Percentiles rank a stretch among this genome's conserved stretches.
Conservation (phyloP, 1,139 yeast genomes). For the Candida labiduridarum region DNA sequence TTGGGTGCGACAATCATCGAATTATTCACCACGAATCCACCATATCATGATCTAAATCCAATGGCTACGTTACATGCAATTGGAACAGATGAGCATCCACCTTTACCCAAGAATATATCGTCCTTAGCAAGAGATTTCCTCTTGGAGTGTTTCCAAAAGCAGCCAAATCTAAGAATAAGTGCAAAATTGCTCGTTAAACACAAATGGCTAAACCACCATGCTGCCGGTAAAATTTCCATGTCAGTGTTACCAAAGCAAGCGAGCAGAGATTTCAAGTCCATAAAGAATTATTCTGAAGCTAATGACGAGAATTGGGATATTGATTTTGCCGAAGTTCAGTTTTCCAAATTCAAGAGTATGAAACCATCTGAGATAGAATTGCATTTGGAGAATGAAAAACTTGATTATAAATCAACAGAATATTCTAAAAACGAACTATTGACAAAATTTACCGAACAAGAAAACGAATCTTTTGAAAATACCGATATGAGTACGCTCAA, state of each 20-base stretch:
- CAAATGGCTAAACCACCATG: slow-evolving; percentile 53
- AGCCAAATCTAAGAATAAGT: slow-evolving; percentile 59
- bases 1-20: slow-evolving; percentile 93
- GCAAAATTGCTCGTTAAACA: slow-evolving; percentile 62
- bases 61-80: slow-evolving; percentile 93
- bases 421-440: slow-evolving; percentile 31
- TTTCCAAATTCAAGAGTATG: slow-evolving; percentile 12
- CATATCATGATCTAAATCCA: slow-evolving; percentile 77
- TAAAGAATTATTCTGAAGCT: slow-evolving; percentile 29
- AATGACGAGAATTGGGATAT: slow-evolving; percentile 41
- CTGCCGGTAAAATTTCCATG: slow-evolving; percentile 8
- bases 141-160: slow-evolving; percentile 75
- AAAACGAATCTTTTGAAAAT: slow-evolving; percentile 17
- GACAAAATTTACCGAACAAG: slow-evolving; percentile 32
- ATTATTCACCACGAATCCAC: slow-evolving; percentile 83
- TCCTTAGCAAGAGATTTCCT: slow-evolving; percentile 63
- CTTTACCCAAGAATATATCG: slow-evolving; percentile 66
- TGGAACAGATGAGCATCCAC: slow-evolving; percentile 82
- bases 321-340: slow-evolving; percentile 28
- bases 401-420: slow-evolving; percentile 8
- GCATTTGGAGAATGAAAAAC: not conserved
- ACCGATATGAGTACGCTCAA: slow-evolving; percentile 6
- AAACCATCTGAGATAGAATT: slow-evolving; percentile 1
- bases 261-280: slow-evolving; percentile 22
- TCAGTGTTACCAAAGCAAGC: slow-evolving; percentile 9